Evolutionary conservation across 441 rosid genomes (phyloP), one percentile per base, ranked within the genome.

Genomic region (Populus trichocarpa): DNA sequence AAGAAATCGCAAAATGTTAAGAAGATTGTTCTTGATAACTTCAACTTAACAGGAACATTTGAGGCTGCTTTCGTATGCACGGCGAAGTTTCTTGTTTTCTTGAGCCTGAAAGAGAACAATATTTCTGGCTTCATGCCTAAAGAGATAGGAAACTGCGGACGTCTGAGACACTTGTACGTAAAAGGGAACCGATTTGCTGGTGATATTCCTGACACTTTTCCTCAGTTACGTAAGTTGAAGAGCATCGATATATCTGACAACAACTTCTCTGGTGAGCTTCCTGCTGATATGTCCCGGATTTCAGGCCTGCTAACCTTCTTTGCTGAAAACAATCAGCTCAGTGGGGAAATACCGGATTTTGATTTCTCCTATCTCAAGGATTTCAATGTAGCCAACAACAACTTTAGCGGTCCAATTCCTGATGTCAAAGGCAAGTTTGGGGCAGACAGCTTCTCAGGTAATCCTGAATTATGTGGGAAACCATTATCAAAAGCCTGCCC

Each of bases 351-450:
- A 5, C 93, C 90, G 8, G 83, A 76, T 23, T 77, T 91, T 7
- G 81, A 88, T 71, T 91, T 88, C 81, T 65, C 85, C 76, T 85
- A 85, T 65, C 87, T 91, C 26, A 5, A 40, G 53, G 71, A 71
- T 2, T 86, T 90, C 79, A 91, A 88, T 77, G 90, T 88, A 77
- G 85, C 93, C 16, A 85, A 90, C 87, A 91, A 91, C 84, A 75
- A 86, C 67, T 81, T 91, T 79, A 75, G 75, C 1, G 96, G 93
- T 57, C 86, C 85, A 9, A 61, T 88, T 74, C 92, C 91, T 74
- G 89, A 85, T 67, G 82, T 81, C 38, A 75, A 83, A 63, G 86
- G 78, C 57, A 83, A 68, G 73, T 86, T 91, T 75, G 50, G 69
- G 36, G 82, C 73, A 2, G 77, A 78, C 74, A 84, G 92, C 75